Evolutionary conservation across 2,329 filamentous ascomycete genomes (phyloP).

Genomic region (Westerdykella aurantiaca): DNA sequence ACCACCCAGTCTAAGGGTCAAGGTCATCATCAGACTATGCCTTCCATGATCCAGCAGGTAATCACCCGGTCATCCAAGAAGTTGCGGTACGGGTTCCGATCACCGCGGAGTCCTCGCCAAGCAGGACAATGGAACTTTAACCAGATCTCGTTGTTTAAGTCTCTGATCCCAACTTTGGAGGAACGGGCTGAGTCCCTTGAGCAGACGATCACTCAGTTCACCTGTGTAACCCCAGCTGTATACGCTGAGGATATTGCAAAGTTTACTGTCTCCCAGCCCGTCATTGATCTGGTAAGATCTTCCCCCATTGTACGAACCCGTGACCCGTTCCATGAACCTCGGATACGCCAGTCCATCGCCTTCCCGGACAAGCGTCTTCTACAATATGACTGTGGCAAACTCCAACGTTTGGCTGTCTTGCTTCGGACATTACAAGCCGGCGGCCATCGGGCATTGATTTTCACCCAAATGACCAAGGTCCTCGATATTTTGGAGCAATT

Average conservation of each 20-base stretch:
- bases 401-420: conserved; percentile 81
- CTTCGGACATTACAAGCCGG: conserved; percentile 81
- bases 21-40: background rate
- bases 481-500: conserved; percentile 97
- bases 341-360: conserved; percentile 87
- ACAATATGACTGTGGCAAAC: conserved; percentile 95
- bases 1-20: background rate
- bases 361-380: conserved; percentile 95
- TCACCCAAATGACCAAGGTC: conserved; percentile 99
- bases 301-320: conserved; percentile 50
- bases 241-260: conserved; percentile 71
- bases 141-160: conserved; percentile 57
- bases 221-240: conserved; percentile 84
- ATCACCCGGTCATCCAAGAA: conserved; percentile 7
- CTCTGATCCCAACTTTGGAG: conserved; percentile 68
- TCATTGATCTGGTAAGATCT: conserved; percentile 52
- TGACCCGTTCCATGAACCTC: conserved; percentile 90
- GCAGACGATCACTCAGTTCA: conserved; percentile 76
- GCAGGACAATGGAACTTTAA: conserved; percentile 63
- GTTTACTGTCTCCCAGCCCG: conserved; percentile 55
- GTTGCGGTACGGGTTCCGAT: conserved; percentile 27
- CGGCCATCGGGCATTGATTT: conserved; percentile 91
- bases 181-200: conserved; percentile 68
- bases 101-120: conserved; percentile 20
- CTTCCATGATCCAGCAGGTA: background rate